Evolutionary conservation across 192 early-diverging fungal genomes (phyloP).

Genomic region (Gamsiella multidivaricata): DNA sequence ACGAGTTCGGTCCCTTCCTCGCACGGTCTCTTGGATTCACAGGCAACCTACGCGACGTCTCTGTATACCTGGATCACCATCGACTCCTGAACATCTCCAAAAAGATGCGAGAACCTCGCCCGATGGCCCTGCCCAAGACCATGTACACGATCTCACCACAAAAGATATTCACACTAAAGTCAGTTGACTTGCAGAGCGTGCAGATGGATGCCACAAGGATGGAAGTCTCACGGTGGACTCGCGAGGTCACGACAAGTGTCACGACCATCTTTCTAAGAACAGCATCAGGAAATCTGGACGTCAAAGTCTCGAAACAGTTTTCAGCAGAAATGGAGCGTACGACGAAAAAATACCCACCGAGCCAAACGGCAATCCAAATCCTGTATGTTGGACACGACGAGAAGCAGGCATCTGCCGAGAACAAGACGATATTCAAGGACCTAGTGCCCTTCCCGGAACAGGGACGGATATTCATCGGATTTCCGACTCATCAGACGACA

Average conservation of each 20-base stretch:
- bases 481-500: slow-evolving; percentile 92
- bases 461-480: slow-evolving; percentile 89
- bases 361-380: slow-evolving; percentile 72
- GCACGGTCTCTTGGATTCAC: slow-evolving; percentile 81
- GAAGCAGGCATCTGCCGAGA: slow-evolving; percentile 72
- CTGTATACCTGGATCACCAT: slow-evolving; percentile 71
- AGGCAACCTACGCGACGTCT: slow-evolving; percentile 71
- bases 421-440: slow-evolving; percentile 74
- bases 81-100: slow-evolving; percentile 72
- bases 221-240: slow-evolving; percentile 43
- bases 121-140: slow-evolving; percentile 65
- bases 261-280: slow-evolving; percentile 78
- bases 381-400: slow-evolving; percentile 83
- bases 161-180: slow-evolving; percentile 74
- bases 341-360: slow-evolving; percentile 88
- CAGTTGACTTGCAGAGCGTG: slow-evolving; percentile 67
- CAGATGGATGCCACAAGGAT: slow-evolving; percentile 64
- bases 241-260: slow-evolving; percentile 9
- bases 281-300: slow-evolving; percentile 69
- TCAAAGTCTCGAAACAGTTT: slow-evolving; percentile 64
- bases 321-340: slow-evolving; percentile 84
- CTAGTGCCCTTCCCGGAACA: slow-evolving; percentile 80
- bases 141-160: slow-evolving; percentile 72
- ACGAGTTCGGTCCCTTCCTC: slow-evolving; percentile 67
- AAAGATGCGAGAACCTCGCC: slow-evolving; percentile 68